Conservation (phyloP, 1,284 basidiomycete species). For the Marasmius sp. region DNA sequence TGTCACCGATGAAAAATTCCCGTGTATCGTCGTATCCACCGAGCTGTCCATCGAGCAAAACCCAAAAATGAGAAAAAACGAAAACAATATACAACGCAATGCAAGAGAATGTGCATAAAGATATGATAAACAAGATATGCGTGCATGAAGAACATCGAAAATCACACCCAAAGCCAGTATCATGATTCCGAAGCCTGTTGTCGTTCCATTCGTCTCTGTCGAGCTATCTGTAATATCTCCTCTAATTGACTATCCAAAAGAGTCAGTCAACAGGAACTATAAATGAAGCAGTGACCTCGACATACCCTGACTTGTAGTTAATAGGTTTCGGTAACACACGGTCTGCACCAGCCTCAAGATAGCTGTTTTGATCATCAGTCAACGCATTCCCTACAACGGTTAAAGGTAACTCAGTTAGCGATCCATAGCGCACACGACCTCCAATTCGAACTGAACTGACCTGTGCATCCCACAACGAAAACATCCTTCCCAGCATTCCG, state of each 20-base stretch:
- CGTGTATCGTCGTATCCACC: too few species aligned
- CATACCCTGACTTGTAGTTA: slow-evolving; percentile 4
- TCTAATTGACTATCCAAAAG: background rate
- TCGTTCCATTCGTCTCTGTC: slow-evolving; percentile 2
- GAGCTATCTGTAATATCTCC: slow-evolving; percentile 7
- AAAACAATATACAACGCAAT: too few species aligned
- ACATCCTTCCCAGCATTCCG: slow-evolving; percentile 19
- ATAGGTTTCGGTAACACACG: slow-evolving; percentile 14
- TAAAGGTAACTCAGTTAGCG: background rate
- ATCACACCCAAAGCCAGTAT: background rate
- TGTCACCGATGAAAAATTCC: too few species aligned
- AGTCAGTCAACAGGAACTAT: background rate
- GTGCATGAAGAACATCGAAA: too few species aligned
- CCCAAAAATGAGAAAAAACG: too few species aligned
- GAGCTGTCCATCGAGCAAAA: too few species aligned
- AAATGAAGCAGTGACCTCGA: background rate
- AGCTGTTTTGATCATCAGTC: slow-evolving; percentile 14
- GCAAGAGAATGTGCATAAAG: too few species aligned
- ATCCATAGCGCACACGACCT: background rate
- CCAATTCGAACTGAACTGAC: background rate
- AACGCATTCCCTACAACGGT: slow-evolving; percentile 12
- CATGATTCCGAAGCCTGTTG: background rate
- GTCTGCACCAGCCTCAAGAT: slow-evolving; percentile 14
- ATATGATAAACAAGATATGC: too few species aligned
- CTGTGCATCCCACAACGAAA: slow-evolving; percentile 18